A percentile compares a stretch with the other conserved stretches of the same genome.
Evolutionary conservation across 1,284 basidiomycete species (phyloP).

Genomic region (Ganoderma sp.): DNA sequence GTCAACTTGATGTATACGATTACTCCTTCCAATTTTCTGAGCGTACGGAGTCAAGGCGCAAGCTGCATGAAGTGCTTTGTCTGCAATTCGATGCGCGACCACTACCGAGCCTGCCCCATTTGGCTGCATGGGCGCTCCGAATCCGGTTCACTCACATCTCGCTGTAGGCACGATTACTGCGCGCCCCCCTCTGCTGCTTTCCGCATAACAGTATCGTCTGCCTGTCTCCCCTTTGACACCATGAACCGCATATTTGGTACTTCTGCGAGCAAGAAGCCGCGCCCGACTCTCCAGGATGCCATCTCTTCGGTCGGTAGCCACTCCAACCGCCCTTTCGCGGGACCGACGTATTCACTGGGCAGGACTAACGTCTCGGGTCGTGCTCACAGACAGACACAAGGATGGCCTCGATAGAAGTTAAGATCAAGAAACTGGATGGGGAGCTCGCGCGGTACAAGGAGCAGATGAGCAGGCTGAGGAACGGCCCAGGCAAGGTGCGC

Average conservation of each 20-base stretch:
- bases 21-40: background rate
- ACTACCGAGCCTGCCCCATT: slow-evolving; percentile 19
- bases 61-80: background rate
- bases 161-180: background rate
- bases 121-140: background rate
- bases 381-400: slow-evolving; percentile 82
- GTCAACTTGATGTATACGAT: slow-evolving; percentile 1
- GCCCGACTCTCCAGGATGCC: slow-evolving; percentile 88
- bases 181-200: background rate
- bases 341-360: background rate
- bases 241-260: slow-evolving; percentile 89
- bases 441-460: slow-evolving; percentile 94
- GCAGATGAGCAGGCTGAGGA: slow-evolving; percentile 93
- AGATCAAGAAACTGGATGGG: slow-evolving; percentile 95
- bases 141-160: background rate
- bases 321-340: slow-evolving; percentile 7
- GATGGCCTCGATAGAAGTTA: slow-evolving; percentile 92
- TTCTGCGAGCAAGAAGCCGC: slow-evolving; percentile 82
- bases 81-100: background rate
- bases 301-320: slow-evolving; percentile 77
- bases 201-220: slow-evolving; percentile 37
- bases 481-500: slow-evolving; percentile 92
- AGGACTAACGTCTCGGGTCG: slow-evolving; percentile 23
- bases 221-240: background rate
- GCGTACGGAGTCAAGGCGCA: background rate